Evolutionary conservation across 2,329 filamentous ascomycete species (phyloP), one percentile per base, ranked within the genome.

Genomic region (Fusarium illudens): DNA sequence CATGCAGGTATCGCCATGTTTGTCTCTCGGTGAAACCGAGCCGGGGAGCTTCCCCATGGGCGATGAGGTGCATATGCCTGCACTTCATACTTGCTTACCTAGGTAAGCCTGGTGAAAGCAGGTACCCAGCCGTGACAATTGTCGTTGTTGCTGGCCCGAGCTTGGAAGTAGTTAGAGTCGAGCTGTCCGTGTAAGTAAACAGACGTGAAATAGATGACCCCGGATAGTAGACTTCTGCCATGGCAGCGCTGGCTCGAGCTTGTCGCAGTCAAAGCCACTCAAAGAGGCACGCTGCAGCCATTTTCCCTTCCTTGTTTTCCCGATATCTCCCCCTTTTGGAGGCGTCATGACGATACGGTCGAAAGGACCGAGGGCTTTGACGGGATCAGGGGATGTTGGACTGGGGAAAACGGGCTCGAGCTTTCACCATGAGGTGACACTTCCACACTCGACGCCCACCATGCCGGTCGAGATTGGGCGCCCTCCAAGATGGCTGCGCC

Each of bases 401-500:
- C 52, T 52, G 52, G 64, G 58, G 55, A 60, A 60, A 55, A 54
- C 29, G 20, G 66, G 55, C 58, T 59, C 61, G 51, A 58, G 60
- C 52, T 65, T 48, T 62, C 55, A 60, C 30, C 51, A 62, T 67
- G 60, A 67, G 58, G 58, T 68, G 66, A 62, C 53, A 54, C 59
- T 56, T 63, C 53, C 44, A 33, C 19, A 25, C 58, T 42, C 48
- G 50, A 19, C 48, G 33, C 36, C 62, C 50, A 58, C 54, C 44
- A 46, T 25, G 48, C 37, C 36, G 17, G 57, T 56, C 48, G 42
- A 63, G 57, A 57, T 60, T 53, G 53, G 52, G 15, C 51, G 32
- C 50, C 29, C 36, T 54, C 49, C 33, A 15, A 29, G 33, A 55
- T 42, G 46, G 49, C 44, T 39, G 51, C 34, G 19, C 56, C 57